These are phyloP conservation scores for Hericium coralloides DNA, from an alignment of 768 basidiomycete species.

Conservation along the genomic window DNA sequence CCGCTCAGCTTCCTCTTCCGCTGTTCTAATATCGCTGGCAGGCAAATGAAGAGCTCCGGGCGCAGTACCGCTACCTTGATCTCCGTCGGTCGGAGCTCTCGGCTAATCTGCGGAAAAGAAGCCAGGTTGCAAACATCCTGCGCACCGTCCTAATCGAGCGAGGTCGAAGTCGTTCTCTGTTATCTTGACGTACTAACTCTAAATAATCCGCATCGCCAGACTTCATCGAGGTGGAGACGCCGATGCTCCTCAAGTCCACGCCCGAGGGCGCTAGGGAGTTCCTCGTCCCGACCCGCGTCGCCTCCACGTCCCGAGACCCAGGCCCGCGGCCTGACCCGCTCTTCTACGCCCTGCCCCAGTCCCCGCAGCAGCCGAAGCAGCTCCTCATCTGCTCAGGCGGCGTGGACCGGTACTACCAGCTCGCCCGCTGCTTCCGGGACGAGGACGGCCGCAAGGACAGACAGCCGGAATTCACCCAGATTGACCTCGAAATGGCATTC, in stretches of 20 bases:
- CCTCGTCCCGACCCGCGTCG: conserved; percentile 11
- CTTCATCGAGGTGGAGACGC: conserved; percentile 92
- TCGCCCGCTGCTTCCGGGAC: conserved; percentile 92
- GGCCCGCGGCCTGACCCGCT: conserved; percentile 25
- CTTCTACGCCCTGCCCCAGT: conserved; percentile 90
- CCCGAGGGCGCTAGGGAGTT: conserved; percentile 92
- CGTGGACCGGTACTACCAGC: conserved; percentile 86
- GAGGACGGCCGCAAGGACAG: conserved; percentile 93
- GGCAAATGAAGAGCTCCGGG: conserved; percentile 82
- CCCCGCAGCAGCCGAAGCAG: conserved; percentile 95
- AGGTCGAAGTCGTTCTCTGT: conserved; percentile 35
- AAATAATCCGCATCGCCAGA: conserved; percentile 33
- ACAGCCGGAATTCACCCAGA: conserved; percentile 95
- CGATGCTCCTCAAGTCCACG: conserved; percentile 81
- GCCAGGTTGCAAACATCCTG: conserved; percentile 71
- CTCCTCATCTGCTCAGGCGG: conserved; percentile 84
- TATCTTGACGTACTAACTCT: conserved; percentile 9
- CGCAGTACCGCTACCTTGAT: conserved; percentile 84
- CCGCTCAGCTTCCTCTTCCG: neutral
- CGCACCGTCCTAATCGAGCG: conserved; percentile 64
- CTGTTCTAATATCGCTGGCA: conserved; percentile 19
- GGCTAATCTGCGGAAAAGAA: conserved; percentile 73
- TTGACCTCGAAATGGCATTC: conserved; percentile 96
- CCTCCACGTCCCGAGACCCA: conserved; percentile 15
- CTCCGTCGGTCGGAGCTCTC: conserved; percentile 68